Base-by-base conservation (phyloP, 2,329 filamentous ascomycete species). In the Balansia obtecta region DNA sequence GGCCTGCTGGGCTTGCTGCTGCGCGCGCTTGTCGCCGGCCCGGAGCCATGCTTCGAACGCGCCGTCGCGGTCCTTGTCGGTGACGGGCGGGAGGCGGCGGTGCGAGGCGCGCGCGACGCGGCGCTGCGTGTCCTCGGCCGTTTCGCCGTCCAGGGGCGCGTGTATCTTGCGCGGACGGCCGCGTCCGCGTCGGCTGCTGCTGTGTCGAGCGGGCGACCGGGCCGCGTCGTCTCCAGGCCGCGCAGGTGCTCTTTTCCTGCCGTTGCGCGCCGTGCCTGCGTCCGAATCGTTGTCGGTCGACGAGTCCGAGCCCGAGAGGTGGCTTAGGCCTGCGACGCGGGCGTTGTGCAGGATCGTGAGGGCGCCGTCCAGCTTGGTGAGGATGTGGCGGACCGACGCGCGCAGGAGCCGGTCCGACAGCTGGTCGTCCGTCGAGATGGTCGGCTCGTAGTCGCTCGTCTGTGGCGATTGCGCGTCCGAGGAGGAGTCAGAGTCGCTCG, bases 371-470 rank as follows among this genome's bases (percentile, higher is more conserved):
- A 95, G 62, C 37, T 80, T 78, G 1, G 73, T 67, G 9, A 95
- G 71, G 15, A 90, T 76, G 56, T 87, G 83, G n/a, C 82, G 74
- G 11, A 86, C 75, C 0, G 79, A 75, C 0, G 88, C 87, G 0
- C 75, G 74, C 15, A 95, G 69, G 5, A 94, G 70, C 1, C 66
- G 63, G 52, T 75, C 71, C 0, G 87, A 86, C 45, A 72, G 63
- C 1, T 85, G 81, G 56, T 95, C 88, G 57, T 95, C 83, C 1
- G 80, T 75, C 8, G 85, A 76, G 5, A 87, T 66, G 2, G 75
- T 71, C 0, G 85, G 79, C 11, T 65, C 63, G 34, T 71, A 68
- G 62, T 63, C 47, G 6, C 13, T 44, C 1, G 33, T 30, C 12
- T 37, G 45, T 15, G 30, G 43, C 38, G 46, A 22, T 22, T 22